Percentiles rank a stretch among this genome's conserved stretches.
Evolutionary conservation across 345 rosid species (phyloP).

Genomic region (Populus deltoides): DNA sequence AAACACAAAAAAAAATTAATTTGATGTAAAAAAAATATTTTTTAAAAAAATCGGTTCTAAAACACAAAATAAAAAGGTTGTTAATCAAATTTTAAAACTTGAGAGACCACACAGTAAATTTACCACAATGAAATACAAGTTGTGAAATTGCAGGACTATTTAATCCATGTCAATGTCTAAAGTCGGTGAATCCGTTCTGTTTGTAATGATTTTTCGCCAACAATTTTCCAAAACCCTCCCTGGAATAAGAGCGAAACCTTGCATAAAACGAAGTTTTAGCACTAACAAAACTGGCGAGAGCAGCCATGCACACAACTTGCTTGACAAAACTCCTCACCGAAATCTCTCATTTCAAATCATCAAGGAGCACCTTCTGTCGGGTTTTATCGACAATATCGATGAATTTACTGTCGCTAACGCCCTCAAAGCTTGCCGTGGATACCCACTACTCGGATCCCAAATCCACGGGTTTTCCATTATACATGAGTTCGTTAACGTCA

Average conservation of each 20-base stretch:
- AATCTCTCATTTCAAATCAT: constrained; percentile 39
- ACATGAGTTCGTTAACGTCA: constrained; percentile 53
- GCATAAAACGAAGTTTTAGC: background rate
- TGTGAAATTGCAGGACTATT: too few relatives aligned
- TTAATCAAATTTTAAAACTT: too few relatives aligned
- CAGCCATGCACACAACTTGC: constrained; percentile 27
- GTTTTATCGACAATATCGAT: constrained; percentile 26
- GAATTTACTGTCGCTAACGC: constrained; percentile 58
- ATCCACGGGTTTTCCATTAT: constrained; percentile 64
- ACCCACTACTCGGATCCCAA: constrained; percentile 53
- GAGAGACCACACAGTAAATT: too few relatives aligned
- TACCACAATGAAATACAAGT: too few relatives aligned
- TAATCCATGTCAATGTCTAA: too few relatives aligned
- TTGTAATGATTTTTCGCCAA: constrained; percentile 29
- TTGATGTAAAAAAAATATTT: too few relatives aligned
- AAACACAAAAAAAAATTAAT: too few relatives aligned
- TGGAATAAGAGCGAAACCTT: constrained; percentile 5
- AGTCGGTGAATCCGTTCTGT: too few relatives aligned
- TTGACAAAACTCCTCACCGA: constrained; percentile 37
- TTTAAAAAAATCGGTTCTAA: too few relatives aligned
- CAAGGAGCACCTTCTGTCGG: constrained; percentile 40
- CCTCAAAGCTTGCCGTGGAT: constrained; percentile 63
- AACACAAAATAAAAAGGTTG: too few relatives aligned
- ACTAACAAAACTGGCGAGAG: background rate
- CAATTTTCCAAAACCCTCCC: background rate